These are phyloP conservation scores for Priceomyces haplophilus DNA, from an alignment of 805 yeast species.

Conservation along the genomic window DNA sequence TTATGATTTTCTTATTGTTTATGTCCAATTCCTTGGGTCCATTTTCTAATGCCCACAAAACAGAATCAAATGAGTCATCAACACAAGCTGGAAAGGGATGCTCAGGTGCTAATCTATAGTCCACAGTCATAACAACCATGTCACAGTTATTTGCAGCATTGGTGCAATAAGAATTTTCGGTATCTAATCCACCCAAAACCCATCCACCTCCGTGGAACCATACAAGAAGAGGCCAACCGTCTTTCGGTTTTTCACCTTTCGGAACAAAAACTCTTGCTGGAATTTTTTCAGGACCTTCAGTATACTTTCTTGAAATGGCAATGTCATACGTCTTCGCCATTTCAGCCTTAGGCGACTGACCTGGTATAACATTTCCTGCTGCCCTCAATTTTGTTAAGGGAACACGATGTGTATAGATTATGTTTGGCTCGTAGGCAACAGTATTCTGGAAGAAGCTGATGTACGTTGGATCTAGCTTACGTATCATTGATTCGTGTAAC, in stretches of 20 bases:
- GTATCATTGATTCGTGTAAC: slow-evolving; percentile 25
- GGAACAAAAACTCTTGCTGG: slow-evolving; percentile 39
- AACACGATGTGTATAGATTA: slow-evolving; percentile 33
- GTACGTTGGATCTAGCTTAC: slow-evolving; percentile 36
- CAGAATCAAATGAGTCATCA: slow-evolving; percentile 41
- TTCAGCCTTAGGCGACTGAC: slow-evolving; percentile 30
- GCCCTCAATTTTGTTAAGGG: slow-evolving; percentile 28
- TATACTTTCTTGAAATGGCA: slow-evolving; percentile 29
- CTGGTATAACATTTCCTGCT: slow-evolving; percentile 42
- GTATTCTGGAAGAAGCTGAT: slow-evolving; percentile 30
- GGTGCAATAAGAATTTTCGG: slow-evolving; percentile 44
- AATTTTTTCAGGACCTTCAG: slow-evolving; percentile 18
- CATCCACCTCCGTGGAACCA: slow-evolving; percentile 49
- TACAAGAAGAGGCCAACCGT: slow-evolving; percentile 37
- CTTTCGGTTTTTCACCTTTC: slow-evolving; percentile 25
- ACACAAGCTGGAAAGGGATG: slow-evolving; percentile 47
- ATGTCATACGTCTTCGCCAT: slow-evolving; percentile 28
- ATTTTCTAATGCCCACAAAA: slow-evolving; percentile 23
- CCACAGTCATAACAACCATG: slow-evolving; percentile 44
- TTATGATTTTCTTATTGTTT: slow-evolving; percentile 31
- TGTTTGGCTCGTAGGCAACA: slow-evolving; percentile 22
- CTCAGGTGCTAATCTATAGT: slow-evolving; percentile 51
- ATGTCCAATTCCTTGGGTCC: slow-evolving; percentile 20
- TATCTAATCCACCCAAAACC: slow-evolving; percentile 37
- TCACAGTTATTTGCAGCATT: slow-evolving; percentile 34